These are phyloP conservation scores for Oenanthe javanica DNA, from an alignment of 140 eudicot genomes.

Conservation along the genomic window DNA sequence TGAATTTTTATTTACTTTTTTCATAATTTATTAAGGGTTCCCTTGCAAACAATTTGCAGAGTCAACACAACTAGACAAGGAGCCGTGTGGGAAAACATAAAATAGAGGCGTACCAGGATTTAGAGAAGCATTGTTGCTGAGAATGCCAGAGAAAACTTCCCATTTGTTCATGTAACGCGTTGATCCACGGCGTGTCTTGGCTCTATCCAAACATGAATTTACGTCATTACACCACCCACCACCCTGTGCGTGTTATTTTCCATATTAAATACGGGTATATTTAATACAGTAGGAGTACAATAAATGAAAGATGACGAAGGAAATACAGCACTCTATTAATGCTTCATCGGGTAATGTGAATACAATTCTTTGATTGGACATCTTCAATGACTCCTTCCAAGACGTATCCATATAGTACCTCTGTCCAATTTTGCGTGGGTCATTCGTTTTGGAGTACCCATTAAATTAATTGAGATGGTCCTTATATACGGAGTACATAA, in stretches of 20 bases:
- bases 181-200: slow-evolving; percentile 79
- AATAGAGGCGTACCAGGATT: slow-evolving; percentile 64
- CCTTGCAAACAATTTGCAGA: too few species aligned
- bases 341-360: not conserved
- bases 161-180: slow-evolving; percentile 60
- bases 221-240: slow-evolving; percentile 99
- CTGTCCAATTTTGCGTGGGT: not conserved
- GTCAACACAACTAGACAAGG: too few species aligned
- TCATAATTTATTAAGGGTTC: too few species aligned
- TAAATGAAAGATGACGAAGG: not conserved
- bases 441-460: not conserved
- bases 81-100: not conserved
- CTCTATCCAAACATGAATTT: slow-evolving; percentile 67
- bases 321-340: too few species aligned
- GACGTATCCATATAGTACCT: not conserved
- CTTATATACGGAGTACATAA: too few species aligned
- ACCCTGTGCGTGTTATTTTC: slow-evolving; percentile 42
- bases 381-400: not conserved
- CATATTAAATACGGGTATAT: not conserved
- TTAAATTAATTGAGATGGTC: too few species aligned
- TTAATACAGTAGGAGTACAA: not conserved
- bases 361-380: not conserved
- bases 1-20: too few species aligned
- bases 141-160: slow-evolving; percentile 71
- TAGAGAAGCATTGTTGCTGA: slow-evolving; percentile 65